phyloP scores from a whole-genome alignment of 73 alveolate genomes.

The Breviolum minutum region DNA sequence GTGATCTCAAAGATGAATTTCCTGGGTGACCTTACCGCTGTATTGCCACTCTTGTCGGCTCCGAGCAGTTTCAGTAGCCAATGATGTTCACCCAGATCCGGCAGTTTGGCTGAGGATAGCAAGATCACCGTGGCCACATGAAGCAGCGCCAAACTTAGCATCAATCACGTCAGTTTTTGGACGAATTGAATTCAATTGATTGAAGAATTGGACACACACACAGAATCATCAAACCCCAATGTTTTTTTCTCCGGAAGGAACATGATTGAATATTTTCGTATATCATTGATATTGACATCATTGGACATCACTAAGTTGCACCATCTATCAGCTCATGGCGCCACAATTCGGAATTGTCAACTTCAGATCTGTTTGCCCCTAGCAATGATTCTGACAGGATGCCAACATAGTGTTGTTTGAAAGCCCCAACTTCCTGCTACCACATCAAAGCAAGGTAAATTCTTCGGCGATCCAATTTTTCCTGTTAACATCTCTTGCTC shows the following conservation, averaged over 20 bases:
- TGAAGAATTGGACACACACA: too few species aligned
- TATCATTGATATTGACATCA: not conserved
- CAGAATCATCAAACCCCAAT: too few species aligned
- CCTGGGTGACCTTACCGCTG: not conserved
- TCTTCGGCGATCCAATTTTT: too few species aligned
- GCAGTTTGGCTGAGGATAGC: not conserved
- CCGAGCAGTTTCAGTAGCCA: constrained; percentile 65
- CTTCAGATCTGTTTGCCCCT: too few species aligned
- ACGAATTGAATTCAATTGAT: too few species aligned
- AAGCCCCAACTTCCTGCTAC: not conserved
- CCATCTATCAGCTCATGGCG: not conserved
- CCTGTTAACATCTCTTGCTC: too few species aligned
- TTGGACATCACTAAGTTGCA: not conserved
- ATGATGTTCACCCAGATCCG: not conserved
- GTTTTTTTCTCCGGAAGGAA: not conserved
- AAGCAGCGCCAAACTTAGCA: constrained; percentile 30
- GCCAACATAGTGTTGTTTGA: constrained; percentile 23
- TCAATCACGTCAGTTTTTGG: too few species aligned
- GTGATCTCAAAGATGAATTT: too few species aligned
- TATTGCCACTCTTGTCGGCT: not conserved
- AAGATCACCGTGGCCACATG: constrained; percentile 31
- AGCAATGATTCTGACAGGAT: not conserved
- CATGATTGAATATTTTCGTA: not conserved
- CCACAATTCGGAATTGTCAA: too few species aligned
- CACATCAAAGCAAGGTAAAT: not conserved